Conservation (phyloP, 805 yeast genomes). For the Zygotorulaspora sp. region DNA sequence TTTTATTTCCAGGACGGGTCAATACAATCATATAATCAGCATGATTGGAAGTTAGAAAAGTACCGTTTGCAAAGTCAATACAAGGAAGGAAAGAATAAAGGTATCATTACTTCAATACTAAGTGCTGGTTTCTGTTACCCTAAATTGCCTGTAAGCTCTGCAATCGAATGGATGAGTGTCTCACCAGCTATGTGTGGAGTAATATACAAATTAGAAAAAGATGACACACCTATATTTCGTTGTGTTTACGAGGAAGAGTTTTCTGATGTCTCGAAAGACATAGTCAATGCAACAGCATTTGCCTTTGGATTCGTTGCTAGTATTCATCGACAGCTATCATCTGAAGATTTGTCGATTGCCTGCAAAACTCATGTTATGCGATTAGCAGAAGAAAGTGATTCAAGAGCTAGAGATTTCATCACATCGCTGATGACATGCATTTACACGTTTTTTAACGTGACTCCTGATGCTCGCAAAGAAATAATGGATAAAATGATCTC, state of each 20-base stretch:
- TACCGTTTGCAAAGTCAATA: constrained; percentile 22
- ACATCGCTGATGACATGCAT: constrained; percentile 25
- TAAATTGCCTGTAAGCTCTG: constrained; percentile 19
- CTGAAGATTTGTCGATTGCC: constrained; percentile 36
- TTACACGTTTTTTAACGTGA: constrained; percentile 34
- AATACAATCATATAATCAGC: constrained; percentile 22
- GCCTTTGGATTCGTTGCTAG: constrained; percentile 36
- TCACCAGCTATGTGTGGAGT: constrained; percentile 36
- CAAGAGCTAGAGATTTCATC: constrained; percentile 29
- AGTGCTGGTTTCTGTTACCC: constrained; percentile 31
- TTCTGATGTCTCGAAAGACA: constrained; percentile 19
- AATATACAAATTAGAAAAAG: constrained; percentile 20
- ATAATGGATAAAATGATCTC: constrained; percentile 35
- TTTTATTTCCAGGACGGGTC: constrained; percentile 27
- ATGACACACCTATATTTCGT: constrained; percentile 21
- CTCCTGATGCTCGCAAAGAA: constrained; percentile 36
- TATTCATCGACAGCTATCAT: constrained; percentile 33
- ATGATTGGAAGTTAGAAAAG: constrained; percentile 29
- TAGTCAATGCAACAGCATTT: constrained; percentile 29
- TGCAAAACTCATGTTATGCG: constrained; percentile 30
- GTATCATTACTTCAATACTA: constrained; percentile 29
- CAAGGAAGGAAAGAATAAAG: constrained; percentile 24
- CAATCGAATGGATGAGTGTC: constrained; percentile 30
- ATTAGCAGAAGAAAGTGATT: constrained; percentile 19
- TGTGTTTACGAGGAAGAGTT: constrained; percentile 18